Evolutionary conservation across 1,284 basidiomycete species (phyloP).

Genomic region (Clitocybe nebularis): DNA sequence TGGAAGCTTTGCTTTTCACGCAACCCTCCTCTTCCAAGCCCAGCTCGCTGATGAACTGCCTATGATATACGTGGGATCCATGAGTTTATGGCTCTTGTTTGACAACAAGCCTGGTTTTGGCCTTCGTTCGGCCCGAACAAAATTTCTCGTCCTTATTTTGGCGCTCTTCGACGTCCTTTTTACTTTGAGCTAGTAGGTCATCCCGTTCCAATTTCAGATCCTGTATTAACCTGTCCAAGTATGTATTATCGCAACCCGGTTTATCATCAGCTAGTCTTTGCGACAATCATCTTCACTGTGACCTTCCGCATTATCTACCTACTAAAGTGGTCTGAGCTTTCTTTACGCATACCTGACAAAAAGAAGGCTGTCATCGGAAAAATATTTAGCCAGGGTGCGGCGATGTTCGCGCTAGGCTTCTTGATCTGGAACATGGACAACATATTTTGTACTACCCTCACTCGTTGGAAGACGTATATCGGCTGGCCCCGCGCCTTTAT

Average conservation of each 20-base stretch:
- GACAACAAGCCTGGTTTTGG: slow-evolving; percentile 52
- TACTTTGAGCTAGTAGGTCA: slow-evolving; percentile 60
- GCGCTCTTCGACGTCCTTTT: slow-evolving; percentile 51
- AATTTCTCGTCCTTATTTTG: slow-evolving; percentile 29
- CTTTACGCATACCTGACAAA: slow-evolving; percentile 38
- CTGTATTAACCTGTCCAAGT: slow-evolving; percentile 6
- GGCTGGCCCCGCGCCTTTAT: slow-evolving; percentile 66
- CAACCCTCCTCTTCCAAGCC: slow-evolving; percentile 62
- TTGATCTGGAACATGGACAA: slow-evolving; percentile 70
- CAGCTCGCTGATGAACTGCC: slow-evolving; percentile 70
- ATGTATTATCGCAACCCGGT: slow-evolving; percentile 62
- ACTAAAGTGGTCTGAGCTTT: slow-evolving; percentile 37
- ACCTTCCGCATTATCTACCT: slow-evolving; percentile 47
- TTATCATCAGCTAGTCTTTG: slow-evolving; percentile 67
- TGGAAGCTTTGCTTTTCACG: slow-evolving; percentile 67
- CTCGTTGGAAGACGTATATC: slow-evolving; percentile 46
- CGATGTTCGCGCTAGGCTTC: slow-evolving; percentile 54
- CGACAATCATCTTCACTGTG: slow-evolving; percentile 41
- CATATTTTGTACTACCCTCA: slow-evolving; percentile 56
- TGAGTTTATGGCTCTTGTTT: slow-evolving; percentile 50
- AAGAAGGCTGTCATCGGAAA: slow-evolving; percentile 36
- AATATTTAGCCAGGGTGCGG: slow-evolving; percentile 44
- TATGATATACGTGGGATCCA: slow-evolving; percentile 61
- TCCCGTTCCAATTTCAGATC: not conserved
- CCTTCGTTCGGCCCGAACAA: slow-evolving; percentile 31